These are phyloP conservation scores for Colletotrichum sp. DNA, from an alignment of 2,329 filamentous ascomycete species.

Conservation along the genomic window DNA sequence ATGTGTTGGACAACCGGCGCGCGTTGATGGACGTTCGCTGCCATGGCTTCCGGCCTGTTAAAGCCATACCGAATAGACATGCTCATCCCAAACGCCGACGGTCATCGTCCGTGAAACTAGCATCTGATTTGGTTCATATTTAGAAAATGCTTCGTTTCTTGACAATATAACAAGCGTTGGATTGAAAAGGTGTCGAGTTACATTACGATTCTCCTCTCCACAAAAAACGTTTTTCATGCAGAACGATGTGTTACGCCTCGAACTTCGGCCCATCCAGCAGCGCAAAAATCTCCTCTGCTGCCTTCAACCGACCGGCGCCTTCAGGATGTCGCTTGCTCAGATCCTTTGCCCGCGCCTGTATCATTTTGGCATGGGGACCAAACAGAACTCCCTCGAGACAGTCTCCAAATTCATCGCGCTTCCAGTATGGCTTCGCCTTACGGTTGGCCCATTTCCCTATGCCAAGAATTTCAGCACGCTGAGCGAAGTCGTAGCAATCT, in stretches of 20 bases:
- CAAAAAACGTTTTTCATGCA: background rate
- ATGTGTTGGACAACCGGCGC: background rate
- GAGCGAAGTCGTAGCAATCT: conserved; percentile 15
- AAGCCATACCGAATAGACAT: background rate
- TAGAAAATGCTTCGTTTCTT: too few relatives aligned
- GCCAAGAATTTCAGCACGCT: conserved; percentile 4
- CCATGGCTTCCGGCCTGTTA: background rate
- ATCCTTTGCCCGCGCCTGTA: background rate
- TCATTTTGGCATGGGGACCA: background rate
- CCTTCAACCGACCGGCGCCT: background rate
- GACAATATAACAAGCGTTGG: too few relatives aligned
- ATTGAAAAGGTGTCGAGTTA: background rate
- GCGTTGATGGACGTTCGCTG: background rate
- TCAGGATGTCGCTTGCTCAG: background rate
- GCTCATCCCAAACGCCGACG: background rate
- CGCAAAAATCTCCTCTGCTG: background rate
- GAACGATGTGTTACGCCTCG: background rate
- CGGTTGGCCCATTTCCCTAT: conserved; percentile 23
- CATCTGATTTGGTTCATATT: too few relatives aligned
- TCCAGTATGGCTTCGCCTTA: background rate
- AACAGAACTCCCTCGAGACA: background rate
- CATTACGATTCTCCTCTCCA: background rate
- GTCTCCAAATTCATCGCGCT: background rate
- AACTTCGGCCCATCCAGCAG: background rate
- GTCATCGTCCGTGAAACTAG: background rate